These are phyloP conservation scores for Suillus paluster DNA, from an alignment of 768 basidiomycete genomes.

Conservation along the genomic window DNA sequence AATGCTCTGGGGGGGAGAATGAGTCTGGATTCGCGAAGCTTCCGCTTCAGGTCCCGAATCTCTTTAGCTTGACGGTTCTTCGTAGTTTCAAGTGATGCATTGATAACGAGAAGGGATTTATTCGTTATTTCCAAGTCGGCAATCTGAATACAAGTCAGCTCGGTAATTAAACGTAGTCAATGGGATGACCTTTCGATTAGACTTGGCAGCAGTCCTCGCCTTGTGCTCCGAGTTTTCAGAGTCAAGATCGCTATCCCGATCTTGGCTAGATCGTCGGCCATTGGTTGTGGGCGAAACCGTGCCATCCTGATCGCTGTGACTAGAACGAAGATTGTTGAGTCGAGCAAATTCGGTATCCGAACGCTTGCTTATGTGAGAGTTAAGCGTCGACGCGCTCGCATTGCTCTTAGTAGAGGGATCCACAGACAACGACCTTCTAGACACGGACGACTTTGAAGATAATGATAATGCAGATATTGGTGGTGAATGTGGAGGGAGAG, in stretches of 20 bases:
- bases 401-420: conserved; percentile 42
- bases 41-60: conserved; percentile 82
- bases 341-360: conserved; percentile 23
- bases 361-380: conserved; percentile 46
- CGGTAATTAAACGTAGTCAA: background rate
- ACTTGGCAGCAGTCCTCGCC: conserved; percentile 75
- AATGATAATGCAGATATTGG: conserved; percentile 72
- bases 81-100: conserved; percentile 76
- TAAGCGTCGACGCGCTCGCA: conserved; percentile 44
- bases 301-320: conserved; percentile 17
- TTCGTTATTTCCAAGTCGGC: conserved; percentile 93
- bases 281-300: conserved; percentile 26
- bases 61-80: conserved; percentile 84
- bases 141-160: conserved; percentile 55
- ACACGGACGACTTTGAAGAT: conserved; percentile 77
- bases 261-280: conserved; percentile 21
- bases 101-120: conserved; percentile 83
- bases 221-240: conserved; percentile 48
- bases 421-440: conserved; percentile 52
- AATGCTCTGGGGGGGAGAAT: conserved; percentile 72
- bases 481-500: conserved; percentile 73
- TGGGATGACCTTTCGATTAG: conserved; percentile 75
- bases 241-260: conserved; percentile 39
- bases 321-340: conserved; percentile 10
- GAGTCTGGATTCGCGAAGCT: conserved; percentile 80